Evolutionary conservation across 2,329 filamentous ascomycete genomes (phyloP).

Genomic region (Juglanconis sp.): DNA sequence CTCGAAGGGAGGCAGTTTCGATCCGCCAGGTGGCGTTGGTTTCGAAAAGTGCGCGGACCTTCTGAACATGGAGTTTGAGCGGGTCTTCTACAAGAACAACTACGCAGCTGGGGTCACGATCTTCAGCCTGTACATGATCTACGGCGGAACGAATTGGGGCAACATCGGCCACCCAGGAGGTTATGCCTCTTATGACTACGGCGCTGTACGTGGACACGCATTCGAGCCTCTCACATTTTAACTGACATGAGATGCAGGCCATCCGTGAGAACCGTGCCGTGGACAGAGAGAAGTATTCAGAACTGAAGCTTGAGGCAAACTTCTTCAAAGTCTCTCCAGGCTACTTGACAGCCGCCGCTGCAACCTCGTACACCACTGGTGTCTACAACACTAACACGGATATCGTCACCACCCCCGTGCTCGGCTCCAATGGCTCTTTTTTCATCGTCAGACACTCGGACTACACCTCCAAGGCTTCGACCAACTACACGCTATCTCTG

Average conservation of each 20-base stretch:
- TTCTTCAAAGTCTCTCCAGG: conserved; percentile 71
- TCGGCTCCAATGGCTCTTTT: conserved; percentile 53
- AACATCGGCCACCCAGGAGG: conserved; percentile 69
- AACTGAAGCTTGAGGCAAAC: conserved; percentile 72
- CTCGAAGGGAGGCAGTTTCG: conserved; percentile 62
- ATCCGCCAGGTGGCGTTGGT: conserved; percentile 72
- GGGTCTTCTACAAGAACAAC: conserved; percentile 78
- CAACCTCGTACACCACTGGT: conserved; percentile 44
- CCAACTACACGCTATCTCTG: conserved; percentile 61
- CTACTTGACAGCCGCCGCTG: conserved; percentile 60
- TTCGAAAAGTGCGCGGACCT: conserved; percentile 65
- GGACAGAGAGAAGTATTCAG: conserved; percentile 72
- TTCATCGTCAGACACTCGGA: conserved; percentile 66
- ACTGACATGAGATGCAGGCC: neutral
- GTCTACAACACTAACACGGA: conserved; percentile 53
- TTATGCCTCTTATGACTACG: conserved; percentile 58
- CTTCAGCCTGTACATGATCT: conserved; percentile 69
- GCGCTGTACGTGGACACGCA: conserved; percentile 24
- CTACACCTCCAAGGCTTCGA: conserved; percentile 54
- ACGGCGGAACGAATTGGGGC: conserved; percentile 76
- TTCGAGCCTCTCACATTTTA: neutral
- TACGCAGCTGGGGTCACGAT: conserved; percentile 65
- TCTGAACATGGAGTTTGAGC: conserved; percentile 68
- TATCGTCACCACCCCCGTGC: conserved; percentile 61
- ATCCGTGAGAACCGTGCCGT: conserved; percentile 53